Conservation (phyloP, 73 alveolate species). For the Diophrys sp. region DNA sequence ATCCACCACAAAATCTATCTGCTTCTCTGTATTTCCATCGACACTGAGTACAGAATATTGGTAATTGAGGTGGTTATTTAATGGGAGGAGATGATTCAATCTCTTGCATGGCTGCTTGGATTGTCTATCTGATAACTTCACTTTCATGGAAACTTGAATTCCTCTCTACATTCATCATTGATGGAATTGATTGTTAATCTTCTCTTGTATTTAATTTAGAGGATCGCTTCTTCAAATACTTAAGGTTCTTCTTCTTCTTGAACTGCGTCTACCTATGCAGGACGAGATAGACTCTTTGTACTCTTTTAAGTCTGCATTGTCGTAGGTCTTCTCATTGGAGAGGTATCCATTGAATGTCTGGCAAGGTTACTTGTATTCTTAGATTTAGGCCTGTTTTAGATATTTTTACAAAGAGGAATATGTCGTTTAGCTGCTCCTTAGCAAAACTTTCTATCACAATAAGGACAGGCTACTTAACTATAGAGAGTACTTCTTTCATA, state of each 20-base stretch:
- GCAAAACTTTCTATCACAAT: constrained; percentile 18
- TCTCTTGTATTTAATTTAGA: neutral
- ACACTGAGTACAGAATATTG: constrained; percentile 44
- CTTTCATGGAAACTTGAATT: no score
- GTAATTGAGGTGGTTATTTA: neutral
- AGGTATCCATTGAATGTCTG: neutral
- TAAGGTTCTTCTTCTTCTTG: neutral
- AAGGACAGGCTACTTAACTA: constrained; percentile 23
- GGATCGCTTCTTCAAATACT: neutral
- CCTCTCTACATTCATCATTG: no score
- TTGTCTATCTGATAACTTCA: neutral
- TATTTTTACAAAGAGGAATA: constrained; percentile 21
- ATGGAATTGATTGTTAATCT: no score
- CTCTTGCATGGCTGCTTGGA: neutral
- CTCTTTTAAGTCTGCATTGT: neutral
- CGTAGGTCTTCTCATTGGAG: neutral
- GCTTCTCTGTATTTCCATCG: constrained; percentile 46
- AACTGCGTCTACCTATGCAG: neutral
- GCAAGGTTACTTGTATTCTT: no score
- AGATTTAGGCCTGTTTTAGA: neutral
- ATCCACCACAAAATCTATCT: constrained; percentile 52
- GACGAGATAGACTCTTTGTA: neutral
- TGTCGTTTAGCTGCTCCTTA: constrained; percentile 33
- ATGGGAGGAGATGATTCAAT: neutral
- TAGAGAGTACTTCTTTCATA: constrained; percentile 12